Evolutionary conservation across 2,329 filamentous ascomycete species (phyloP), one percentile per base, ranked within the genome.

Genomic region (Aspergillus hiratsukae): DNA sequence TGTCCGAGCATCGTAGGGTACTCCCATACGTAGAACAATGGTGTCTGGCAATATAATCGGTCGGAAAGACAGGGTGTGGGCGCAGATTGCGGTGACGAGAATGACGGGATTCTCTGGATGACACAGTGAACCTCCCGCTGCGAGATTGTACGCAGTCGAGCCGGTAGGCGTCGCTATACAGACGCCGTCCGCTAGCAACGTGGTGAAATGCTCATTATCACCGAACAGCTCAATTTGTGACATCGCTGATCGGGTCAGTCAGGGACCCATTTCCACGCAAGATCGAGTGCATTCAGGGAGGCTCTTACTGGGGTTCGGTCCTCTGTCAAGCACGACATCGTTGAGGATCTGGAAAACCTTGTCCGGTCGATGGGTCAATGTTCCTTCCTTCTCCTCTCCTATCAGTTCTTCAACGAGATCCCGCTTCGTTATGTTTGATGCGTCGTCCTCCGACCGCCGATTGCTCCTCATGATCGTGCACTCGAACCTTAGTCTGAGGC

Each of bases 11-110:
- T 95, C 88, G 72, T 96, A 97, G 0, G 94, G 94, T n/a, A 97
- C 92, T 10, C 93, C 94, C 19, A 96, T 83, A 40, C 94, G 86
- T 58, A 99, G 80, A 1, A 97, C 93, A 60, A 97, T 96, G 0
- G 93, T 97, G 75, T 99, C 94, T 0, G 94, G 94, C 2, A 97
- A 81, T 67, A 97, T 94, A 66, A 97, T 94, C n/a, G 93, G 93
- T 10, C 94, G 83, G 81, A 97, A 97, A 2, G 90, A 96, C 3
- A 97, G 81, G 0, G 93, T 97, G 74, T 97, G 93, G 1, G 94
- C 90, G 71, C 92, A 97, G 55, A 97, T 96, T 51, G 93, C 89
- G 0, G 92, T 96, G 5, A 97, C 85, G 1, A 97, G 85, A 75
- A 97, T 96, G 49, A 97, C 92, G 0, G 93, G 94, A 71, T 97